Percentiles rank a stretch among this genome's conserved stretches.
phyloP scores from a whole-genome alignment of 2,329 filamentous ascomycete genomes.

The Penicillium sp. region DNA sequence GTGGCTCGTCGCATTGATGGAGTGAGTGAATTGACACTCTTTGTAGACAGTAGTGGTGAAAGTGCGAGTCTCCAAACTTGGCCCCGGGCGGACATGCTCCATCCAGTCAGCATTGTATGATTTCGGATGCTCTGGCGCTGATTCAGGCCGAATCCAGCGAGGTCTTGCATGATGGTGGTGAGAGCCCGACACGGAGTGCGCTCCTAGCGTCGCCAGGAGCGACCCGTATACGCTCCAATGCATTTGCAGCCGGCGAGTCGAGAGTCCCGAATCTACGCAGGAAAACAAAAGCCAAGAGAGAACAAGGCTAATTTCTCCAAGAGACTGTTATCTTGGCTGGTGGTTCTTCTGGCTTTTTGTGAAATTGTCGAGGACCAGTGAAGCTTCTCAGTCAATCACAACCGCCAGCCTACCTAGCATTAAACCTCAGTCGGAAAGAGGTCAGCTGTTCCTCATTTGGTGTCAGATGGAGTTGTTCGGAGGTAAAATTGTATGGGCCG shows the following conservation, averaged over 20 bases:
- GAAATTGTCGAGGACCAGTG: not conserved
- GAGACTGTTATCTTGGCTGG: too few relatives aligned
- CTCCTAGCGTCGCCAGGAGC: constrained; percentile 1
- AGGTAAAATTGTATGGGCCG: too few relatives aligned
- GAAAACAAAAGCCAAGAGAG: too few relatives aligned
- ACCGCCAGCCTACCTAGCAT: not conserved
- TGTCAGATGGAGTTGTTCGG: too few relatives aligned
- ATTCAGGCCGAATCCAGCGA: constrained; percentile 11
- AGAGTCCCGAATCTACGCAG: too few relatives aligned
- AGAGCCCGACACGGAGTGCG: not conserved
- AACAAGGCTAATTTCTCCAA: too few relatives aligned
- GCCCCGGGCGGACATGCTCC: constrained; percentile 5
- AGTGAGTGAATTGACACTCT: constrained; percentile 10
- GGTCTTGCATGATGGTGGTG: constrained; percentile 22
- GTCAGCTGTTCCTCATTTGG: too few relatives aligned
- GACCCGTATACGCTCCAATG: not conserved
- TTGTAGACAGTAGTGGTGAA: constrained; percentile 20
- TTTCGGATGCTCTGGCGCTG: constrained; percentile 5
- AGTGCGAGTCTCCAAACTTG: constrained; percentile 14
- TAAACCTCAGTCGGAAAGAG: too few relatives aligned
- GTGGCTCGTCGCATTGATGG: constrained; percentile 3
- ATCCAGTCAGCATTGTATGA: constrained; percentile 5
- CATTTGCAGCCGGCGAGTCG: not conserved
- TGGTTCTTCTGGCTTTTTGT: not conserved
- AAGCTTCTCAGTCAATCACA: not conserved